phyloP scores from a whole-genome alignment of 129 eudicot genomes.

The Pittosporum tobira region DNA sequence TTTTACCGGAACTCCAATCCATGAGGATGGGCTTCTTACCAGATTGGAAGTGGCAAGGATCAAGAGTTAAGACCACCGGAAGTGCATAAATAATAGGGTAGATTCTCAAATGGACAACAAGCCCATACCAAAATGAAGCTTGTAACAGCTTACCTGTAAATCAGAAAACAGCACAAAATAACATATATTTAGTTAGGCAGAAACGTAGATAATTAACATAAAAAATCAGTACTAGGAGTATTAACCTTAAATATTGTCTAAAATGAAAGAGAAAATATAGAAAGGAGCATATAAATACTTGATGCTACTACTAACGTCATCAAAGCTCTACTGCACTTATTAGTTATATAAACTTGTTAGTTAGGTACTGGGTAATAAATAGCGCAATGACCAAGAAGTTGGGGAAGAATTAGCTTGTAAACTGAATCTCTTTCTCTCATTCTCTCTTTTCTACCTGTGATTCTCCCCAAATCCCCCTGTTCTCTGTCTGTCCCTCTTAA shows the following conservation, averaged over 20 bases:
- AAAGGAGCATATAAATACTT: neutral
- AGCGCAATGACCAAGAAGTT: too few relatives aligned
- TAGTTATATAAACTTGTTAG: too few relatives aligned
- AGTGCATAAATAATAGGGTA: conserved; percentile 91
- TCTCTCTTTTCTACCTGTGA: too few relatives aligned
- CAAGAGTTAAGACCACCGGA: conserved; percentile 62
- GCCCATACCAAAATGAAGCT: conserved; percentile 94
- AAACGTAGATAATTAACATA: neutral
- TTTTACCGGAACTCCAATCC: conserved; percentile 39
- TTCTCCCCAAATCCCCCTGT: too few relatives aligned
- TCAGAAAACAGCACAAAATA: conserved; percentile 2
- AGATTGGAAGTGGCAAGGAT: conserved; percentile 48
- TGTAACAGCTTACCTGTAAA: conserved; percentile 53
- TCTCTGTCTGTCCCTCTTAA: too few relatives aligned
- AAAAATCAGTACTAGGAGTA: neutral
- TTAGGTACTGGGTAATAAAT: too few relatives aligned
- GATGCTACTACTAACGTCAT: too few relatives aligned
- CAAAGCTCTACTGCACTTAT: neutral
- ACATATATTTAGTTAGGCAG: neutral
- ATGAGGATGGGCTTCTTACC: conserved; percentile 54
- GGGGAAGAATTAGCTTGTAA: too few relatives aligned
- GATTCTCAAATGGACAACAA: conserved; percentile 90
- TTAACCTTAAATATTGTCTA: neutral
- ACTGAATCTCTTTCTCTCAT: too few relatives aligned
- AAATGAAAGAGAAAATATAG: neutral